phyloP scores from a whole-genome alignment of 139 green algal species.

The Auxenochlorella pyrenoidosa region DNA sequence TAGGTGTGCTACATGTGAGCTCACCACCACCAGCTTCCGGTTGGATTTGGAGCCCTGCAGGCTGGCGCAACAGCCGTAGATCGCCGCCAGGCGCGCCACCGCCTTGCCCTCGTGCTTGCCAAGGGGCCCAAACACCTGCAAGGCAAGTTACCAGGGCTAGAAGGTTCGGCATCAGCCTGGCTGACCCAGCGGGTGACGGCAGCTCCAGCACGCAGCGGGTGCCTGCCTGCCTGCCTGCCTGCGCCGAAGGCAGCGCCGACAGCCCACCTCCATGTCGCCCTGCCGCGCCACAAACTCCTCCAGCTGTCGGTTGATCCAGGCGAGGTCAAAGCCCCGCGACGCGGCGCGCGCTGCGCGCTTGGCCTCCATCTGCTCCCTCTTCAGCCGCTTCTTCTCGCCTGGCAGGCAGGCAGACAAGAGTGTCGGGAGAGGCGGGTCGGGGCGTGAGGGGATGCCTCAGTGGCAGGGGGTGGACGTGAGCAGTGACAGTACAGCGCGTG shows the following conservation, averaged over 20 bases:
- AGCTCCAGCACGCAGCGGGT: neutral
- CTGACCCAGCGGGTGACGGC: too few relatives aligned
- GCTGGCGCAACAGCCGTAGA: constrained; percentile 53
- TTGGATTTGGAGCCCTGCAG: constrained; percentile 55
- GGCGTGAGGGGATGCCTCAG: too few relatives aligned
- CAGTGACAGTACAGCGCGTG: too few relatives aligned
- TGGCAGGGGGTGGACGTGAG: too few relatives aligned
- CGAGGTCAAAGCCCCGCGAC: constrained; percentile 54
- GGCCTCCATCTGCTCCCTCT: constrained; percentile 37
- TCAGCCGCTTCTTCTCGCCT: constrained; percentile 52
- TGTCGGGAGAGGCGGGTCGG: too few relatives aligned
- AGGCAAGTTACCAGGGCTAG: neutral
- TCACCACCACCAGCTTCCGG: constrained; percentile 52
- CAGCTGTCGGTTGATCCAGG: constrained; percentile 54
- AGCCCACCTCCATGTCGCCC: constrained; percentile 52
- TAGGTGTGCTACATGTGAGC: too few relatives aligned
- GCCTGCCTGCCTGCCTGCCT: neutral
- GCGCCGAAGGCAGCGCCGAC: too few relatives aligned
- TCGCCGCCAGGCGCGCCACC: constrained; percentile 49
- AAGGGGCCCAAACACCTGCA: constrained; percentile 56
- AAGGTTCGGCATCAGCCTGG: too few relatives aligned
- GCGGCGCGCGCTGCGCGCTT: constrained; percentile 57
- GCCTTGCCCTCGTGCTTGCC: constrained; percentile 43
- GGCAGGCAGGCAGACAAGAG: neutral
- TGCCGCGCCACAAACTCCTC: constrained; percentile 45